Evolutionary conservation across 78 protist genomes (phyloP).

Genomic region (Guillardia theta): DNA sequence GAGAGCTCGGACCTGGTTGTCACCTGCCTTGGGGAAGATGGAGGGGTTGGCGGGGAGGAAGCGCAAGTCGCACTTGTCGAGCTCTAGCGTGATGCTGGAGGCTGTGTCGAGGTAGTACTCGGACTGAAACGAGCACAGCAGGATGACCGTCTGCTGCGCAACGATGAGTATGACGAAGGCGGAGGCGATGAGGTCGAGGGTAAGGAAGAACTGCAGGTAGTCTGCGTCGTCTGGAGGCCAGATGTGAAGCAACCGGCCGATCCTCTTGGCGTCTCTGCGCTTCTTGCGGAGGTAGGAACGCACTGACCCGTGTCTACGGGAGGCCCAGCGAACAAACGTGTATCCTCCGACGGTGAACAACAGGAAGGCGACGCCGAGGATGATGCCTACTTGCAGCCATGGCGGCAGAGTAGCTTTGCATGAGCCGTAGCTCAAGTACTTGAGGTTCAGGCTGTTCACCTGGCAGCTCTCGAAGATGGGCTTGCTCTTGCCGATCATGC

Average conservation of each 20-base stretch:
- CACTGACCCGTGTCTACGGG: background rate
- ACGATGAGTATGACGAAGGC: no score
- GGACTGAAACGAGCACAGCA: background rate
- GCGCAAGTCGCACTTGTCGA: conserved; percentile 2
- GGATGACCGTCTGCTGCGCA: no score
- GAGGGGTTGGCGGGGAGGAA: background rate
- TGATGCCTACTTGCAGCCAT: background rate
- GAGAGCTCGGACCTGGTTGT: background rate
- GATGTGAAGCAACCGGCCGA: background rate
- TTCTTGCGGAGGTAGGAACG: background rate
- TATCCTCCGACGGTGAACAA: background rate
- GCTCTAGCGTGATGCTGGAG: background rate
- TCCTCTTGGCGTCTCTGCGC: background rate
- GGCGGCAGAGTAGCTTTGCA: no score
- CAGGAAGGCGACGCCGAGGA: background rate
- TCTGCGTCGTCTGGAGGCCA: background rate
- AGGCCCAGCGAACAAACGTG: background rate
- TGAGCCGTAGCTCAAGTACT: no score
- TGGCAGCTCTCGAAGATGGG: background rate
- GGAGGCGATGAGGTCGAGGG: background rate
- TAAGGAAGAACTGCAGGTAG: background rate
- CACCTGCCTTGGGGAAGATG: background rate
- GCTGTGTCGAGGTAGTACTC: background rate
- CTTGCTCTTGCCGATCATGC: background rate
- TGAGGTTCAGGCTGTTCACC: background rate